Conservation (phyloP, 2,329 filamentous ascomycete species). For the Beauveria varroae region DNA sequence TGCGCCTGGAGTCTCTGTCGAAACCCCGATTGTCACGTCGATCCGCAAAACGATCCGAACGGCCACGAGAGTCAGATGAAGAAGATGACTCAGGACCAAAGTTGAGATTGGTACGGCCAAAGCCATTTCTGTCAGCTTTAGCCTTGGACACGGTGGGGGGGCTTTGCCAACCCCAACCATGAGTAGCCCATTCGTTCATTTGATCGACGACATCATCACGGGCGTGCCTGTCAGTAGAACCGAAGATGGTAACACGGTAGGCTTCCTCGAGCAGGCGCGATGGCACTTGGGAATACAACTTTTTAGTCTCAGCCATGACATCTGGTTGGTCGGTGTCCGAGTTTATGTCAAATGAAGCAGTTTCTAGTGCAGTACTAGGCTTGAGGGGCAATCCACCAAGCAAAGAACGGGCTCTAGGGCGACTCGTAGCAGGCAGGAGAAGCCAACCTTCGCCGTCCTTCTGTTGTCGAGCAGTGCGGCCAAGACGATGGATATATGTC, state of each 20-base stretch:
- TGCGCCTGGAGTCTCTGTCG: neutral
- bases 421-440: constrained; percentile 50
- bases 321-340: neutral
- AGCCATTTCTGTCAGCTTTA: constrained; percentile 25
- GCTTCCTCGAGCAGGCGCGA: constrained; percentile 25
- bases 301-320: neutral
- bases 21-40: neutral
- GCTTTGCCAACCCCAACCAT: constrained; percentile 44
- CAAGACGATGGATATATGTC: constrained; percentile 69
- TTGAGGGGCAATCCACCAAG: constrained; percentile 55
- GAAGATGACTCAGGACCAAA: constrained; percentile 16
- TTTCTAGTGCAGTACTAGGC: constrained; percentile 42
- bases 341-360: constrained; percentile 32
- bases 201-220: constrained; percentile 34
- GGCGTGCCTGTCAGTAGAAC: constrained; percentile 37
- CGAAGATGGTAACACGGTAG: constrained; percentile 50
- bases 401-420: constrained; percentile 36
- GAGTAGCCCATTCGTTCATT: constrained; percentile 45
- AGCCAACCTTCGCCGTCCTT: constrained; percentile 67
- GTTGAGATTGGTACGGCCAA: constrained; percentile 28
- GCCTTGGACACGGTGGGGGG: constrained; percentile 32
- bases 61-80: neutral
- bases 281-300: constrained; percentile 35
- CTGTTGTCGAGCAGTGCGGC: constrained; percentile 68
- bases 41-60: constrained; percentile 12